Evolutionary conservation across 176 grass and related monocot species (phyloP), one percentile per base, ranked within the genome.

Genomic region (Bromus sterilis): DNA sequence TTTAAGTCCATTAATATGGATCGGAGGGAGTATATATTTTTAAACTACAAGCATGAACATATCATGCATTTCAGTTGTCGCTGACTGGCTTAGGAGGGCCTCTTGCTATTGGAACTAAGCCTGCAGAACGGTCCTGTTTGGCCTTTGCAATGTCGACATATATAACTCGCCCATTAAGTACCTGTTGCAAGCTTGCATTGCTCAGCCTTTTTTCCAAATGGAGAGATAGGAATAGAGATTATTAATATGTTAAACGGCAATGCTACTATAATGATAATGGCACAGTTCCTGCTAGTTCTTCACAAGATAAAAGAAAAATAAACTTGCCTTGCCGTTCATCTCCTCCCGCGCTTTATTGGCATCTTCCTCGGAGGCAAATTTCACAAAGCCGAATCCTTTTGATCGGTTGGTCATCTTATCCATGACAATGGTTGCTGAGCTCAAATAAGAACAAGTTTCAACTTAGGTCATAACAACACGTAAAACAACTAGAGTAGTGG

Each of bases 341-440:
- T 94, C 92, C 23, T 83, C 62, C 25, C 85, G 77, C 42, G 95
- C 83, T 8, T 64, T 89, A 46, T 56, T 73, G 42, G 83, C 83
- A 30, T 82, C 83, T 46, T 86, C 87, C 65, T 77, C 25, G 0
- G 72, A 91, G 14, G 92, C 92, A 85, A 93, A 94, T 85, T 93
- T 97, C 32, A 93, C 86, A 75, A 97, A 97, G 35, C 95, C 90
- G 44, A 97, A 94, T 41, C 95, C 95, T 78, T 94, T 94, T n/a
- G 95, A 83, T 79, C 78, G 33, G 73, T 34, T 72, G 56, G 78
- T 86, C 56, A 89, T 39, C 83, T 78, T 82, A 82, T 89, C 83
- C 1, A 64, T 86, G n/a, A 89, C 58, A 58, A 93, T 66, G 29
- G 78, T 90, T 11, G 92, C 95, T 97, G 92, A 75, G 82, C 74